phyloP scores from a whole-genome alignment of 495 filamentous ascomycete species.

The Lasiosphaeria ovina region DNA sequence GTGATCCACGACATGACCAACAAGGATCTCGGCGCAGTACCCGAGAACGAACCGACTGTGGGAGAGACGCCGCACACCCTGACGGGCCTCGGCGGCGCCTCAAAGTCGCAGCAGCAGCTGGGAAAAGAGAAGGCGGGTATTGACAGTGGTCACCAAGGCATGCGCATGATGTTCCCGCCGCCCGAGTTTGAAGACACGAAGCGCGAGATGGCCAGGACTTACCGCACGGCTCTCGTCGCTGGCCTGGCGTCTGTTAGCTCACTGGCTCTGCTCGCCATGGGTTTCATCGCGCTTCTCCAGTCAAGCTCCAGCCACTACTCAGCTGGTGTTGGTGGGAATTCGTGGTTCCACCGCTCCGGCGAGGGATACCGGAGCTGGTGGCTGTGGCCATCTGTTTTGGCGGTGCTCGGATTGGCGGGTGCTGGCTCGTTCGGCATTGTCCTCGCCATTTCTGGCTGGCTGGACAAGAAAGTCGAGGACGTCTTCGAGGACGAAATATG shows the following conservation, averaged over 20 bases:
- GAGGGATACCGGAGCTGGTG: not conserved
- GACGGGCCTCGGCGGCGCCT: conserved; percentile 47
- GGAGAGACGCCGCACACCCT: conserved; percentile 40
- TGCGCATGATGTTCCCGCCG: conserved; percentile 62
- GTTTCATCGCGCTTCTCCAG: not conserved
- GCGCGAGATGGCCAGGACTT: conserved; percentile 46
- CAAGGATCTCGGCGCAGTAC: conserved; percentile 53
- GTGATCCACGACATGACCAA: conserved; percentile 62
- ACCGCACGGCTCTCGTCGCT: conserved; percentile 36
- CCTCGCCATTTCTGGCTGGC: conserved; percentile 50
- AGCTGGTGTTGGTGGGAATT: not conserved
- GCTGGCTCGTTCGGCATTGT: conserved; percentile 36
- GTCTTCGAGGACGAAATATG: conserved; percentile 63
- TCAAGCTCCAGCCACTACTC: not conserved
- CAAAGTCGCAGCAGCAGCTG: conserved; percentile 47
- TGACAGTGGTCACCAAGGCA: conserved; percentile 46
- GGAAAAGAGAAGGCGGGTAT: conserved; percentile 46
- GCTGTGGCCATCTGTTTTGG: not conserved
- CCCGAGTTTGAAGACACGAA: conserved; percentile 52
- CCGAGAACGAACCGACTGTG: conserved; percentile 52
- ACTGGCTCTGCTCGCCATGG: conserved; percentile 1
- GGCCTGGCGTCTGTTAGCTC: conserved; percentile 8
- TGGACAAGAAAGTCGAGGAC: conserved; percentile 48
- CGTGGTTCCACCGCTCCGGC: not conserved
- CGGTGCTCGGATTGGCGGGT: conserved; percentile 3